A percentile compares a stretch with the other conserved stretches of the same genome.
Conservation (phyloP, 805 yeast genomes). For the Candida nonsorbophila region DNA sequence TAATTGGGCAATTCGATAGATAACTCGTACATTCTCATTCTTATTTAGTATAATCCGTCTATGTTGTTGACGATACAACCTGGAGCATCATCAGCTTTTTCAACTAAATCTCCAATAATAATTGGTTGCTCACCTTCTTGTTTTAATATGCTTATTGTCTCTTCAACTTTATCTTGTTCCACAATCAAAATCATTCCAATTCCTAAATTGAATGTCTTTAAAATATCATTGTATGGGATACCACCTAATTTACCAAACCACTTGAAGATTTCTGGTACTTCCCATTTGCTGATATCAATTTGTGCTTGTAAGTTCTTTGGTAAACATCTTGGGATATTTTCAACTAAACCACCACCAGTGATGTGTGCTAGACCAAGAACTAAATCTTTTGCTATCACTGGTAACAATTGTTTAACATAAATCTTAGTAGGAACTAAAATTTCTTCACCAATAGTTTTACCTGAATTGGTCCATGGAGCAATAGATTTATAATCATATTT, state of each 20-base stretch:
- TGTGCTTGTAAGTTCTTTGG: constrained; percentile 76
- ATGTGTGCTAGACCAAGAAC: constrained; percentile 91
- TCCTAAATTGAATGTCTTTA: constrained; percentile 93
- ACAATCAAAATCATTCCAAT: constrained; percentile 94
- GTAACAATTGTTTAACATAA: constrained; percentile 86
- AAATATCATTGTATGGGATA: constrained; percentile 78
- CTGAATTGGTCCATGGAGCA: constrained; percentile 78
- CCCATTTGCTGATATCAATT: constrained; percentile 77
- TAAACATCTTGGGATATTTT: constrained; percentile 91
- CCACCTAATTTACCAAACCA: constrained; percentile 93
- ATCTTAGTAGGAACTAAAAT: constrained; percentile 87
- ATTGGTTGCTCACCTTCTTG: constrained; percentile 73
- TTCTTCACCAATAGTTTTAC: constrained; percentile 77
- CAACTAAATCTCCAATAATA: constrained; percentile 34
- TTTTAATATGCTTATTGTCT: constrained; percentile 48
- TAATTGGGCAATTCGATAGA: constrained; percentile 2
- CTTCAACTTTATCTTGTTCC: constrained; percentile 57
- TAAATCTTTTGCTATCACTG: constrained; percentile 60
- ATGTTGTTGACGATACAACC: constrained; percentile 55
- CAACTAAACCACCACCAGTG: constrained; percentile 97
- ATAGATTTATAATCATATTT: constrained; percentile 64
- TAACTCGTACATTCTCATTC: background rate
- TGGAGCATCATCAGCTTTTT: constrained; percentile 39
- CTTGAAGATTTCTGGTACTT: constrained; percentile 81
- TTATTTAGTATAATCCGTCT: constrained; percentile 25